Evolutionary conservation across 176 grass and related monocot species (phyloP).

Genomic region (Zea luxurians): DNA sequence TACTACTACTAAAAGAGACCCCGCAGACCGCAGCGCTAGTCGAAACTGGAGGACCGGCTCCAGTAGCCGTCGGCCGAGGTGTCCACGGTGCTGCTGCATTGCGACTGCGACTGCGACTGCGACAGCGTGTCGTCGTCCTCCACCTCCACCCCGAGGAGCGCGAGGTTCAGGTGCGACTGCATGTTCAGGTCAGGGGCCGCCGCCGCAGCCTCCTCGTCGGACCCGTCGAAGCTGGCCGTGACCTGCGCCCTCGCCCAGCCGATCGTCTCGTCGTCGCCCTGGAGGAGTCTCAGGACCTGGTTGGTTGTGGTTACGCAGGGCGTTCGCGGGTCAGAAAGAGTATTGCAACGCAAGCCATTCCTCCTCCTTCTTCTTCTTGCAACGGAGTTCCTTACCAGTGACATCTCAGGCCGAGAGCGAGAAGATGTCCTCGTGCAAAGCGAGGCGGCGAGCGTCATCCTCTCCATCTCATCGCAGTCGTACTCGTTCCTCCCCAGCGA

Average conservation of each 20-base stretch:
- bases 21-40: conserved; percentile 34
- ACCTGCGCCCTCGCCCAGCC: conserved; percentile 54
- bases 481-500: conserved; percentile 54
- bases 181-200: conserved; percentile 46
- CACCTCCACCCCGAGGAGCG: conserved; percentile 79
- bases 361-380: background rate
- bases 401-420: conserved; percentile 64
- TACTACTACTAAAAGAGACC: background rate
- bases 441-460: conserved; percentile 60
- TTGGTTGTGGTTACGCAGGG: conserved; percentile 1
- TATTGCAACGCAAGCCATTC: background rate
- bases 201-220: conserved; percentile 48
- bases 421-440: conserved; percentile 66
- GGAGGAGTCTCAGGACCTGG: conserved; percentile 67
- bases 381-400: conserved; percentile 57
- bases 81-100: conserved; percentile 72
- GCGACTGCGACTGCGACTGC: conserved; percentile 55
- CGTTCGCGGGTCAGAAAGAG: background rate
- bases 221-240: conserved; percentile 41
- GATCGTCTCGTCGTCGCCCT: conserved; percentile 64
- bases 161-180: conserved; percentile 77
- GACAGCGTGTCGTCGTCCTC: conserved; percentile 74
- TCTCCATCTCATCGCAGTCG: conserved; percentile 71
- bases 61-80: conserved; percentile 80
- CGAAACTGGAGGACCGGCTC: conserved; percentile 80